Evolutionary conservation across 306 rosid genomes (phyloP), one percentile per base, ranked within the genome.

Genomic region (Canavalia gladiata): DNA sequence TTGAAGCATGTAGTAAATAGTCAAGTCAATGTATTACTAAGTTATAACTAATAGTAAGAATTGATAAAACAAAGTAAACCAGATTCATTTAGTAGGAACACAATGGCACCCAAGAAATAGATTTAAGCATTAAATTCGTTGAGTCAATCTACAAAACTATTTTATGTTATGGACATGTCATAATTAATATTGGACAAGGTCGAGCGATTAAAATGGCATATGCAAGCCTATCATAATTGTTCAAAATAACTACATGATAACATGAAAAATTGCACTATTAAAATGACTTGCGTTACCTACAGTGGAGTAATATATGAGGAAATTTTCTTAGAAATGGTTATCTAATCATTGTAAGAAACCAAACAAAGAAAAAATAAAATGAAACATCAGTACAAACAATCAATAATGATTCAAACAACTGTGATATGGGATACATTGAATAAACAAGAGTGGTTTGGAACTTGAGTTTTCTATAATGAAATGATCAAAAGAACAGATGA

Each of bases 41-140:
- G 33, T 39, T 18, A 59, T 34, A 57, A 75, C 41, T 33, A 34
- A 34, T 2, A 34, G 66, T 31, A 47, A 74, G 13, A 63, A 67
- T 69, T 47, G 46, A 80, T 34, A 75, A 59, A 60, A 47, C 33
- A 25, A 49, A 76, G 50, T 58, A 74, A 60, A 59, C 35, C 54
- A 75, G 39, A 75, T 50, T 55, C 60, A 25, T 73, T 75, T 37
- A 39, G 30, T 67, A 62, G 52, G 37, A 69, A 54, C 69, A 63
- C 29, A 62, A 35, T 57, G 72, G 57, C 65, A 75, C 13, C 52
- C 30, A 75, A 67, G 29, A 52, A 59, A 68, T 28, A 72, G 52
- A 68, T 18, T 59, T n/a, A 47, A 50, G 41, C 8, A 55, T 69
- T 71, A 18, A 63, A 60, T 35, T 63, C 41, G 72, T 62, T 12